Evolutionary conservation across 2,329 filamentous ascomycete species (phyloP).

Genomic region (Gyromitra esculenta): DNA sequence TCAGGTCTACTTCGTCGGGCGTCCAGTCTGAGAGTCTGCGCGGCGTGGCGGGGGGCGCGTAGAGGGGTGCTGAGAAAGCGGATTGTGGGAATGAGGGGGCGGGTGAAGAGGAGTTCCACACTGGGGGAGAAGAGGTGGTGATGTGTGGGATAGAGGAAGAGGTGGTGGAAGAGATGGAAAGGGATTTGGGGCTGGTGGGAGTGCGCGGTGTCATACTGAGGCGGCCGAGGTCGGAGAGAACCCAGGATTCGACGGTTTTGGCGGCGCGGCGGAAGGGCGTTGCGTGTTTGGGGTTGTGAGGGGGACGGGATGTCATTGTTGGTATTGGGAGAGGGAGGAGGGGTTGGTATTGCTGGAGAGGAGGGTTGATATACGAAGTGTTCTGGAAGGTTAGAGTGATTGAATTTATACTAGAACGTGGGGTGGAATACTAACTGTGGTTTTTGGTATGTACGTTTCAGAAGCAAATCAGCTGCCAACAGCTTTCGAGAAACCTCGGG

Average conservation of each 20-base stretch:
- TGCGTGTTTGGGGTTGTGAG: not conserved
- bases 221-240: constrained; percentile 45
- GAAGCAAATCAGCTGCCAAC: not conserved
- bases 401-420: constrained; percentile 1
- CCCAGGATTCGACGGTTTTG: constrained; percentile 43
- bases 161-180: not conserved
- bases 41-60: constrained; percentile 6
- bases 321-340: not conserved
- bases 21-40: constrained; percentile 19
- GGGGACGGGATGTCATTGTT: constrained; percentile 4
- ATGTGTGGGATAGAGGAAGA: not conserved
- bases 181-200: not conserved
- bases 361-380: not conserved
- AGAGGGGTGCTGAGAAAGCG: constrained; percentile 9
- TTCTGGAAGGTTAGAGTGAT: constrained; percentile 8
- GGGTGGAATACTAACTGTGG: constrained; percentile 2
- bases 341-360: not conserved
- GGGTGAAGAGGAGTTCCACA: constrained; percentile 3
- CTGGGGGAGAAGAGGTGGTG: not conserved
- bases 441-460: not conserved
- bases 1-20: not conserved
- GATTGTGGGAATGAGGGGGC: constrained; percentile 10
- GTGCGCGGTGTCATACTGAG: constrained; percentile 39
- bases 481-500: not conserved
- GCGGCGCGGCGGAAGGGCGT: constrained; percentile 25